These are phyloP conservation scores for Pulveroboletus sp. DNA, from an alignment of 768 basidiomycete genomes.

Conservation along the genomic window DNA sequence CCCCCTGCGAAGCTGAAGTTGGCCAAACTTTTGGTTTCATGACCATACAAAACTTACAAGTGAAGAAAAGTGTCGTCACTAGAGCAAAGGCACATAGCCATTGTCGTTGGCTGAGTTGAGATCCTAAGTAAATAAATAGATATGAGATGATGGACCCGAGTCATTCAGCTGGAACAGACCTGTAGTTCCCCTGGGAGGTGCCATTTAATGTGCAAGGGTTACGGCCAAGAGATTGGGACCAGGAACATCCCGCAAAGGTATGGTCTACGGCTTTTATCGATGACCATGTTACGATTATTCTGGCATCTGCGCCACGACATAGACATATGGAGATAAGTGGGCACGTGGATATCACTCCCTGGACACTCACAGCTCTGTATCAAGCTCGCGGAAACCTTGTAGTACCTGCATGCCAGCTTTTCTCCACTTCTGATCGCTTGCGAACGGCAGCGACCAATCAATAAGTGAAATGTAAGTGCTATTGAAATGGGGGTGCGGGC, in stretches of 20 bases:
- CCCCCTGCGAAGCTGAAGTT: constrained; percentile 43
- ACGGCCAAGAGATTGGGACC: constrained; percentile 3
- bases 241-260: neutral
- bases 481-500: neutral
- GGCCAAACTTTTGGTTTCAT: neutral
- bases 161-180: constrained; percentile 26
- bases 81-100: constrained; percentile 63
- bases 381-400: neutral
- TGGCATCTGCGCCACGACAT: constrained; percentile 4
- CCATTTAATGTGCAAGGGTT: constrained; percentile 24
- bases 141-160: neutral
- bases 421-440: neutral
- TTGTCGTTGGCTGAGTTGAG: constrained; percentile 42
- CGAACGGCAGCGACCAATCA: neutral
- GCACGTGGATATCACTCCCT: neutral
- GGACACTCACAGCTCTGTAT: neutral
- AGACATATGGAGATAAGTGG: neutral
- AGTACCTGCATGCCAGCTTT: neutral
- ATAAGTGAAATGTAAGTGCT: neutral
- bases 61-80: constrained; percentile 75
- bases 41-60: constrained; percentile 41
- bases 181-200: constrained; percentile 40
- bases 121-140: constrained; percentile 14
- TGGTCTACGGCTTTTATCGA: constrained; percentile 12
- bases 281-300: neutral